phyloP scores from a whole-genome alignment of 768 basidiomycete genomes.

The Mrakia blollopis region DNA sequence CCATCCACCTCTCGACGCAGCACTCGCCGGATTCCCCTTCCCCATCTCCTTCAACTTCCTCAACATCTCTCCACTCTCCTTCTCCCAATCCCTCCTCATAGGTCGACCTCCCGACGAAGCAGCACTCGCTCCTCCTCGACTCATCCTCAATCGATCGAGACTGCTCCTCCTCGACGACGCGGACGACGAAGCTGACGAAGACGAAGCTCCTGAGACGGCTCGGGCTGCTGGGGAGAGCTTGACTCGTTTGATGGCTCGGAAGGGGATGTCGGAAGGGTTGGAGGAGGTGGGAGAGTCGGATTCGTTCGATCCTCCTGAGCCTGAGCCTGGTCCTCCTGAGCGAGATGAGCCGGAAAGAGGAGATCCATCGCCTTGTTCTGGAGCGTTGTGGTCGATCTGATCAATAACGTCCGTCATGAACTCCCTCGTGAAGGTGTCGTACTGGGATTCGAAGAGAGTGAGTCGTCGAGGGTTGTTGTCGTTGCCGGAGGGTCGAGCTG shows the following conservation, averaged over 20 bases:
- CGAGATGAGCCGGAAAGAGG: constrained; percentile 25
- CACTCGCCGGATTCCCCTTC: constrained; percentile 7
- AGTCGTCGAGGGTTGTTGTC: constrained; percentile 28
- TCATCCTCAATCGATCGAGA: constrained; percentile 23
- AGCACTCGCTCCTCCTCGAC: constrained; percentile 15
- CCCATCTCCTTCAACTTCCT: constrained; percentile 37
- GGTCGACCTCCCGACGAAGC: constrained; percentile 21
- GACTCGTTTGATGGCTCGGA: constrained; percentile 55
- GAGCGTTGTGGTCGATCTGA: constrained; percentile 60
- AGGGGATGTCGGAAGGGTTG: constrained; percentile 15
- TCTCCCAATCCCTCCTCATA: constrained; percentile 40
- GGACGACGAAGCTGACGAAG: constrained; percentile 38
- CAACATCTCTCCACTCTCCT: constrained; percentile 41
- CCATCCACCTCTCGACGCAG: background rate
- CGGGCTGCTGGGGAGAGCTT: constrained; percentile 58
- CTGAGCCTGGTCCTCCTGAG: background rate
- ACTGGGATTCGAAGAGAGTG: constrained; percentile 79
- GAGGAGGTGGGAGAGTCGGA: background rate
- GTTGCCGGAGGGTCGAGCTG: background rate
- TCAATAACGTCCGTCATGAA: constrained; percentile 92
- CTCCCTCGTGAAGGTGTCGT: constrained; percentile 92
- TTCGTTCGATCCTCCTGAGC: no score
- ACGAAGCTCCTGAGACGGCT: constrained; percentile 58
- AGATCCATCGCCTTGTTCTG: constrained; percentile 1
- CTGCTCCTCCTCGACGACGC: constrained; percentile 32